Base-by-base conservation (phyloP, 1,284 basidiomycete species). In the Cutaneotrichosporon daszewskae region DNA sequence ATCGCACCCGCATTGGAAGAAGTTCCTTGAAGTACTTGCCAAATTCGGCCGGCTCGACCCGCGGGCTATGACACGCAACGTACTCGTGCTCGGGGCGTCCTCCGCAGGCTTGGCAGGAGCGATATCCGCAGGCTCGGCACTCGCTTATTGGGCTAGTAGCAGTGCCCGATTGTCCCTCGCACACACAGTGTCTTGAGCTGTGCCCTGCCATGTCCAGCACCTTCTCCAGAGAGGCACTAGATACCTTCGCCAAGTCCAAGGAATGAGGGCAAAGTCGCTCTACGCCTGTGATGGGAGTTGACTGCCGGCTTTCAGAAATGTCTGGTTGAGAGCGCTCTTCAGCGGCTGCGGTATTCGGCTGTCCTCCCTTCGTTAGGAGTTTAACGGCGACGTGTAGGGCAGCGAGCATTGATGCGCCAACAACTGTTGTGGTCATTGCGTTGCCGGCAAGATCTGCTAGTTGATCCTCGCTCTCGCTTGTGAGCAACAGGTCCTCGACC, bases 381-480 rank as follows among this genome's bases (percentile, higher is more conserved):
- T 78, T 76, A 59, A 76, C 77, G 5, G 81, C 80, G 1, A 83
- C 70, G 11, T 84, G 77, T 32, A 96, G 74, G 0, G 90, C 88
- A 10, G 86, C 81, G 29, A 95, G 73, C 57, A 96, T 88, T 54
- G 87, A 85, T 2, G 88, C 80, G 1, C 92, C 91, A 17, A 96
- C 91, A 12, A 96, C 91, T 1, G 91, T 96, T 1, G 91, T 87
- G 1, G 90, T 87, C 91, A 96, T 96, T 40, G 91, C 92, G 59
- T 96, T 96, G 1, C 91, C 91, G 11, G 91, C 92, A 9, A 96
- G 77, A 69, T 96, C 90, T 12, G 90, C 88, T 3, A 96, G 77
- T 58, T 96, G 85, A 69, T 95, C 92, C 66, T 94, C 87, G 11
- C 79, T 88, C 71, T 96, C 91, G 45, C 89, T 82, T 2, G 91